Evolutionary conservation across 192 early-diverging fungal genomes (phyloP), one percentile per base, ranked within the genome.

Genomic region (Cladochytrium replicatum): DNA sequence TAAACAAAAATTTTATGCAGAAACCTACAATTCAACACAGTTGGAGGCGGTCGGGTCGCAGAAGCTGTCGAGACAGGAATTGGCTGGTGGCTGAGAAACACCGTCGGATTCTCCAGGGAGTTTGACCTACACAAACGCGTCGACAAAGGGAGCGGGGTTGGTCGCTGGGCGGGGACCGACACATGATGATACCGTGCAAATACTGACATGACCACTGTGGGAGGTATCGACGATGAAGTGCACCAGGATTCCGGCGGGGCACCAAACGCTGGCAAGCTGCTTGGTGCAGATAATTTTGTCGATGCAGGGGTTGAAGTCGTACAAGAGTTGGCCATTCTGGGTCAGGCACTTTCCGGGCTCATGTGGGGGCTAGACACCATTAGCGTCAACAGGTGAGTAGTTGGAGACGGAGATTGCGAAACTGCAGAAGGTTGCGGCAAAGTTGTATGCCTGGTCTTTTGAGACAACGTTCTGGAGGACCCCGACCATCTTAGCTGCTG

Each of bases 61-160:
- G 47, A 43, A 43, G 5, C 42, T 57, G 40, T 67, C 65, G 6
- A 43, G 24, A 22, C 60, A 32, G 31, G 48, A 48, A 25, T 41
- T 48, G 22, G 65, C 57, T 15, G 31, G 38, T 15, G 61, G 8
- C 29, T 72, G 54, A 25, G 70, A 74, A 24, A 57, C 63, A 38
- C 66, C 66, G 43, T 68, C 66, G 17, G 43, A 31, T 32, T 68
- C 66, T 34, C 66, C 66, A n/a, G 46, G 64, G 22, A 71, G 66
- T 60, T 68, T 68, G 23, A 68, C 29, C 66, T 71, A 68, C 19
- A 67, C 41, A 48, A 74, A 74, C 22, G 66, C 66, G 41, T 74
- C 66, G 42, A 68, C 37, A 3, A 38, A 45, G 21, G 66, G 28
- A 13, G 51, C 41, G 24, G 52, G 48, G 27, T 66, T 46, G 17